These are phyloP conservation scores for Diddensiella santjacobensis DNA, from an alignment of 805 yeast genomes.

Conservation along the genomic window DNA sequence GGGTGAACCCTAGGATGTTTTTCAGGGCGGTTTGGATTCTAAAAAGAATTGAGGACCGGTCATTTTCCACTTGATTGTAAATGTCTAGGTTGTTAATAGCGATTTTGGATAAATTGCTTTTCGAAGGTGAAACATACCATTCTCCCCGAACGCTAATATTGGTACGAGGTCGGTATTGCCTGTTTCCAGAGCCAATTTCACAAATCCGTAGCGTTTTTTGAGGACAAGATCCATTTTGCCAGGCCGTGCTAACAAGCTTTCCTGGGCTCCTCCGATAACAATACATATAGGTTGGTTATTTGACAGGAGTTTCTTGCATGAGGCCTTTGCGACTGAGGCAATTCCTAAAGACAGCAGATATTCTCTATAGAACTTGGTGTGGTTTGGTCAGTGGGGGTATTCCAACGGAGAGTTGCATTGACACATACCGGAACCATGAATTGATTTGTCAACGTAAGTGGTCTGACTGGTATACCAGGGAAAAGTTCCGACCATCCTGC, in stretches of 20 bases:
- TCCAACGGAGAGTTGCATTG: no score
- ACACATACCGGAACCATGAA: slow-evolving; percentile 61
- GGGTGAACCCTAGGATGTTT: slow-evolving; percentile 67
- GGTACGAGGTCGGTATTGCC: slow-evolving; percentile 84
- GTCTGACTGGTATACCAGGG: slow-evolving; percentile 78
- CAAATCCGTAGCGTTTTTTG: slow-evolving; percentile 79
- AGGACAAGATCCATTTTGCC: slow-evolving; percentile 64
- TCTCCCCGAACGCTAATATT: slow-evolving; percentile 88
- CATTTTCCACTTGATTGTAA: slow-evolving; percentile 49
- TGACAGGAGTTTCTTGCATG: slow-evolving; percentile 60
- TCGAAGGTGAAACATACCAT: slow-evolving; percentile 27
- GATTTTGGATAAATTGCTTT: neutral
- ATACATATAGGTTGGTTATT: slow-evolving; percentile 75
- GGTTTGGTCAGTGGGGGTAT: no score
- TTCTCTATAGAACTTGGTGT: slow-evolving; percentile 72
- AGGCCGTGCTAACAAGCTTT: slow-evolving; percentile 65
- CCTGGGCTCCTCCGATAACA: slow-evolving; percentile 96
- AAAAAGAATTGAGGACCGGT: slow-evolving; percentile 44
- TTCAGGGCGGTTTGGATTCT: slow-evolving; percentile 71
- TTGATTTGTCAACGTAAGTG: slow-evolving; percentile 78
- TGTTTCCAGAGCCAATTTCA: slow-evolving; percentile 75
- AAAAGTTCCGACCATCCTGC: slow-evolving; percentile 62
- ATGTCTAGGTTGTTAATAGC: slow-evolving; percentile 32
- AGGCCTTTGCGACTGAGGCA: slow-evolving; percentile 74
- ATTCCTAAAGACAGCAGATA: slow-evolving; percentile 77